A percentile compares a stretch with the other conserved stretches of the same genome.
phyloP scores from a whole-genome alignment of 2,329 filamentous ascomycete genomes.

The Pseudohalonectria lignicola region DNA sequence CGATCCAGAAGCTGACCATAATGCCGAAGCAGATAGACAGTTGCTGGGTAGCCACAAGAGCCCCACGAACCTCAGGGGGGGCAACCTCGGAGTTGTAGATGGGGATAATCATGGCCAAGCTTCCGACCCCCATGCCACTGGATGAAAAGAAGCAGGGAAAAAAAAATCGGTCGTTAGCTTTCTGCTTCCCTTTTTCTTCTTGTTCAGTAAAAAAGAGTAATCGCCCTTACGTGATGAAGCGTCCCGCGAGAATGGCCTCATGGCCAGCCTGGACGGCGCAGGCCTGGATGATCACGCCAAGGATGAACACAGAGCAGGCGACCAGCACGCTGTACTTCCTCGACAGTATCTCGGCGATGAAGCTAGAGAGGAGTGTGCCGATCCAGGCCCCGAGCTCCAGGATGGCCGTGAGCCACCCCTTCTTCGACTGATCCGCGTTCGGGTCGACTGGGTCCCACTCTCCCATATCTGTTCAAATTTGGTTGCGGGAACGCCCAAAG shows the following conservation, averaged over 20 bases:
- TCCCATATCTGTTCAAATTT: conserved; percentile 46
- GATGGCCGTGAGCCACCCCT: conserved; percentile 54
- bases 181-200: too few relatives aligned
- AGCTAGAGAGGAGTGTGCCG: conserved; percentile 59
- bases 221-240: conserved; percentile 58
- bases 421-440: conserved; percentile 36
- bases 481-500: neutral
- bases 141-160: too few relatives aligned
- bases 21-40: conserved; percentile 51
- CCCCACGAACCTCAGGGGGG: conserved; percentile 34
- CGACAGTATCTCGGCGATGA: conserved; percentile 58
- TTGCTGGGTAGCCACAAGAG: conserved; percentile 36
- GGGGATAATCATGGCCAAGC: conserved; percentile 50
- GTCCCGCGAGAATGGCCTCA: conserved; percentile 54
- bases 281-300: conserved; percentile 57
- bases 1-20: conserved; percentile 54
- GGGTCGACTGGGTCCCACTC: conserved; percentile 34
- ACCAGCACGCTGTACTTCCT: conserved; percentile 61
- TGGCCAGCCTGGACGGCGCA: conserved; percentile 38
- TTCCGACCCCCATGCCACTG: conserved; percentile 56
- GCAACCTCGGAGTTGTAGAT: conserved; percentile 36
- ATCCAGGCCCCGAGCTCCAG: conserved; percentile 69
- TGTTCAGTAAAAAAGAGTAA: too few relatives aligned
- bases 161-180: too few relatives aligned
- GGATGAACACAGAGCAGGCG: conserved; percentile 53